Percentiles rank a stretch among this genome's conserved stretches.
Conservation (phyloP, 2,329 filamentous ascomycete species). For the Neocatenulostroma microsporum region DNA sequence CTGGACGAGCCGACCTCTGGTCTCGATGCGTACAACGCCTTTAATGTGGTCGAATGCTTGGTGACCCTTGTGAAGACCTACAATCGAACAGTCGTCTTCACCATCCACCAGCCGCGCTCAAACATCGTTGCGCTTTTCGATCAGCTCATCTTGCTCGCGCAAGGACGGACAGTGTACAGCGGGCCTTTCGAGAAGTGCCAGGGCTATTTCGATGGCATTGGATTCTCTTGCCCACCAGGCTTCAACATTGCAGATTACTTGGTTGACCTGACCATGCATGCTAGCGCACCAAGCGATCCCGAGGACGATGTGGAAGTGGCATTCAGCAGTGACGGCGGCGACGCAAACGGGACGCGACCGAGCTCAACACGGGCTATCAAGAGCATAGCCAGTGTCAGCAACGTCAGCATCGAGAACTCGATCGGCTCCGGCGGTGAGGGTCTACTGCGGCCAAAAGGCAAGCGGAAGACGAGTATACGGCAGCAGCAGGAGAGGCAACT, state of each 20-base stretch:
- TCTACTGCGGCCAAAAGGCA: slow-evolving; percentile 56
- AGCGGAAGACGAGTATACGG: slow-evolving; percentile 71
- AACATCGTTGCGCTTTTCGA: slow-evolving; percentile 98
- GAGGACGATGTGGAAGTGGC: slow-evolving; percentile 49
- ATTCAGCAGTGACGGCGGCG: slow-evolving; percentile 51
- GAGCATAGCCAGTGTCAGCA: slow-evolving; percentile 78
- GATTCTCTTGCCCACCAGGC: slow-evolving; percentile 86
- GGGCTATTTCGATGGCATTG: slow-evolving; percentile 82
- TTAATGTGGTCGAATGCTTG: slow-evolving; percentile 93
- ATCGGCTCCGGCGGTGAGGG: slow-evolving; percentile 39
- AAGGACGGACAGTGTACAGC: slow-evolving; percentile 86
- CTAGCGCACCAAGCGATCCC: slow-evolving; percentile 51
- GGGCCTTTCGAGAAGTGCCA: slow-evolving; percentile 85
- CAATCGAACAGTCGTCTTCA: slow-evolving; percentile 95
- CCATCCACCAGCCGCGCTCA: slow-evolving; percentile 93
- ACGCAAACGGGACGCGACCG: slow-evolving; percentile 62
- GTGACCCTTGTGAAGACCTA: slow-evolving; percentile 93
- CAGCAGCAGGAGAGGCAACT: slow-evolving; percentile 83
- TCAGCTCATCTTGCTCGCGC: slow-evolving; percentile 80
- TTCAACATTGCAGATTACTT: slow-evolving; percentile 99
- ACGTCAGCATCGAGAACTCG: slow-evolving; percentile 55
- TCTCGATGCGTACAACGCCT: slow-evolving; percentile 92
- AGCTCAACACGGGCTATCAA: slow-evolving; percentile 86
- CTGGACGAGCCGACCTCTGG: slow-evolving; percentile 95
- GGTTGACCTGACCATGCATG: slow-evolving; percentile 96